Evolutionary conservation across 1,284 basidiomycete species (phyloP).

Genomic region (Sporisorium sorghi): DNA sequence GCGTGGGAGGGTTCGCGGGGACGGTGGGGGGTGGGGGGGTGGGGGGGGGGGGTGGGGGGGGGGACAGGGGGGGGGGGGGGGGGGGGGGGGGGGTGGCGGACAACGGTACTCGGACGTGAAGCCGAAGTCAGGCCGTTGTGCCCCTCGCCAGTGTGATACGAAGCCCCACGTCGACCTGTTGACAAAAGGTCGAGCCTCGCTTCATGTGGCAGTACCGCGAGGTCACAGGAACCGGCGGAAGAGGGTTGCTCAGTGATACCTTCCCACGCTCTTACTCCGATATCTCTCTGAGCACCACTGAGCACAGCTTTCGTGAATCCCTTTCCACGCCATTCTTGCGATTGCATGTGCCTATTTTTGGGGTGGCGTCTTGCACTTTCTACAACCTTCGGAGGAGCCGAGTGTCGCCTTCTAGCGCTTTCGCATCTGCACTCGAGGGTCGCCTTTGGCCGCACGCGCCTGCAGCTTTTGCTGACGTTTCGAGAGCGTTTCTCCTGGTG

Average conservation of each 20-base stretch:
- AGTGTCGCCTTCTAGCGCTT: slow-evolving; percentile 22
- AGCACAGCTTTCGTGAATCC: background rate
- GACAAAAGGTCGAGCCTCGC: background rate
- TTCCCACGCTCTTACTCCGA: slow-evolving; percentile 1
- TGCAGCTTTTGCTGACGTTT: slow-evolving; percentile 68
- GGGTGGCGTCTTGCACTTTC: background rate
- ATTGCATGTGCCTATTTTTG: background rate
- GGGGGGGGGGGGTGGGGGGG: too few relatives aligned
- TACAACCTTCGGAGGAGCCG: background rate
- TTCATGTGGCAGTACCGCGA: background rate
- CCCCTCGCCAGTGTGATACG: background rate
- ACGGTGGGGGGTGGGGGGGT: too few relatives aligned
- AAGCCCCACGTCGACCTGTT: background rate
- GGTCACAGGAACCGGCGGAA: background rate
- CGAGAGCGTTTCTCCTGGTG: slow-evolving; percentile 35
- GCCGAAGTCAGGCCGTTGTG: background rate
- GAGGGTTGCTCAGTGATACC: too few relatives aligned
- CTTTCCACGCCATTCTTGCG: background rate
- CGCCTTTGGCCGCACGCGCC: slow-evolving; percentile 60
- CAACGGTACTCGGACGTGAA: background rate
- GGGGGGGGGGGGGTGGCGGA: background rate
- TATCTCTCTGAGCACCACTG: background rate
- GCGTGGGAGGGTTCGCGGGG: too few relatives aligned
- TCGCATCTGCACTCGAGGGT: slow-evolving; percentile 54
- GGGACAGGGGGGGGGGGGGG: too few relatives aligned